phyloP scores from a whole-genome alignment of 2,329 filamentous ascomycete species.

The Periconia sp. region DNA sequence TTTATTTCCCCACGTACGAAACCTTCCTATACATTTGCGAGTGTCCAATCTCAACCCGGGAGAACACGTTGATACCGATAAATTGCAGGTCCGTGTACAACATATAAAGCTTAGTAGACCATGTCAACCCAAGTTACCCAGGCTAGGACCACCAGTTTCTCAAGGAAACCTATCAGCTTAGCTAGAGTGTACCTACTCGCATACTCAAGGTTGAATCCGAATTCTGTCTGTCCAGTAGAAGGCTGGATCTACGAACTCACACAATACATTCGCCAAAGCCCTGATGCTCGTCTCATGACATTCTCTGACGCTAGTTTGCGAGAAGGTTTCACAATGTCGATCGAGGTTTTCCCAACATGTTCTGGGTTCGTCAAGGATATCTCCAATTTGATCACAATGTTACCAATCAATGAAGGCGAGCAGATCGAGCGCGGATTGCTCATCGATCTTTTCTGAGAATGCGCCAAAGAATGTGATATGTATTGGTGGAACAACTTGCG shows the following conservation, averaged over 20 bases:
- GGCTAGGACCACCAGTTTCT: too few species aligned
- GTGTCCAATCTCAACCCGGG: too few species aligned
- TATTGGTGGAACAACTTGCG: slow-evolving; percentile 3
- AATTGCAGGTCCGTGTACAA: too few species aligned
- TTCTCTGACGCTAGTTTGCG: neutral
- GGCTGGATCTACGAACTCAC: slow-evolving; percentile 5
- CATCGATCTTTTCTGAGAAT: slow-evolving; percentile 1
- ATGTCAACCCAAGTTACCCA: too few species aligned
- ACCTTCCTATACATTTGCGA: too few species aligned
- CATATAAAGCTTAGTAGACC: too few species aligned
- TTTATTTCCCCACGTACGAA: too few species aligned
- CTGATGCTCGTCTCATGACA: neutral
- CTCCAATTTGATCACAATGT: slow-evolving; percentile 1
- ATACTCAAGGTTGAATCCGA: too few species aligned
- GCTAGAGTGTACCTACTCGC: too few species aligned
- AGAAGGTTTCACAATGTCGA: neutral
- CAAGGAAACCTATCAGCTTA: too few species aligned
- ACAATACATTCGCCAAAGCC: neutral
- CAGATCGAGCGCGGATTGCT: slow-evolving; percentile 5
- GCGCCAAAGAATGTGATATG: slow-evolving; percentile 1
- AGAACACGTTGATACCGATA: too few species aligned
- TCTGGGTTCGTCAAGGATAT: slow-evolving; percentile 2
- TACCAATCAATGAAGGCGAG: slow-evolving; percentile 4
- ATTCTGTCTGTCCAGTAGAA: too few species aligned
- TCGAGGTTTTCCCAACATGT: neutral